A percentile compares a stretch with the other conserved stretches of the same genome.
Evolutionary conservation across 2,329 filamentous ascomycete genomes (phyloP).

Genomic region (Penicillium sp.): DNA sequence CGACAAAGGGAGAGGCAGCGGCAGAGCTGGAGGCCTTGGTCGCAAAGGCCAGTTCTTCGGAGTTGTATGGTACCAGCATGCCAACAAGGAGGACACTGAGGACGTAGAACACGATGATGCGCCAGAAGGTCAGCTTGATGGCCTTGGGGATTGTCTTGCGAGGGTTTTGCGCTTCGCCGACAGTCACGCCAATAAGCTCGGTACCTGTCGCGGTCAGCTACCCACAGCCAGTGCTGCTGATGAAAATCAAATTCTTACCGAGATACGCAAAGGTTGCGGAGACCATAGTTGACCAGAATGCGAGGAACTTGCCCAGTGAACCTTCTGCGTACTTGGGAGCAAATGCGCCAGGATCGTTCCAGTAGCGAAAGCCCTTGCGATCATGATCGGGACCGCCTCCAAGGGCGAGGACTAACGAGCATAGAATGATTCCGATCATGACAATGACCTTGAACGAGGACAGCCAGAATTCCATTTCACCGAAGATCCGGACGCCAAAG

Average conservation of each 20-base stretch:
- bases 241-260: not conserved
- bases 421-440: constrained; percentile 68
- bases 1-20: constrained; percentile 72
- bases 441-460: constrained; percentile 71
- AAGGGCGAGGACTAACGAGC: constrained; percentile 65
- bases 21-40: constrained; percentile 53
- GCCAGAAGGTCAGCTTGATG: constrained; percentile 80
- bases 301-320: constrained; percentile 60
- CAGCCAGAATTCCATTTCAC: constrained; percentile 67
- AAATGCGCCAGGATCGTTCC: constrained; percentile 67
- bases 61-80: constrained; percentile 77
- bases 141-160: constrained; percentile 75
- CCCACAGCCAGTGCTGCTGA: not conserved
- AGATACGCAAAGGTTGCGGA: constrained; percentile 76
- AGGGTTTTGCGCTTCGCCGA: constrained; percentile 79
- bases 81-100: constrained; percentile 74
- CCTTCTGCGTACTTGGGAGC: constrained; percentile 52
- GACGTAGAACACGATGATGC: constrained; percentile 80
- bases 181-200: constrained; percentile 76
- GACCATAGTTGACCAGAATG: constrained; percentile 72
- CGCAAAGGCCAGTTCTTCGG: constrained; percentile 59
- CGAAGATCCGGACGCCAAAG: constrained; percentile 71
- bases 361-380: constrained; percentile 69
- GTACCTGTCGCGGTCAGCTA: constrained; percentile 59
- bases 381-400: constrained; percentile 69